Conservation (phyloP, 2,329 filamentous ascomycete genomes). For the Plenodomus tracheiphilus region DNA sequence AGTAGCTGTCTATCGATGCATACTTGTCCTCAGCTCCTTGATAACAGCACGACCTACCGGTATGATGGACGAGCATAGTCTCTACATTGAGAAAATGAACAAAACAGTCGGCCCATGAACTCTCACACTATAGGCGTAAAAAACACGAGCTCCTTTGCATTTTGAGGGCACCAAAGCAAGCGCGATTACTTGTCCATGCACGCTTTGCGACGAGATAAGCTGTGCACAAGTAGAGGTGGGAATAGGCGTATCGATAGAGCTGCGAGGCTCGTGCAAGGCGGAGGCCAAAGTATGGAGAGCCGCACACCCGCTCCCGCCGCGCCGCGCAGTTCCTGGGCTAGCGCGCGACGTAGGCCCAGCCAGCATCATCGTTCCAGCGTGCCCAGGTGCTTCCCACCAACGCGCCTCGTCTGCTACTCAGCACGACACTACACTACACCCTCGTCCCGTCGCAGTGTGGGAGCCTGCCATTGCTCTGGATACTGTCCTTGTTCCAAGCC, state of each 20-base stretch:
- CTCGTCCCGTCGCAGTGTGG: slow-evolving; percentile 2
- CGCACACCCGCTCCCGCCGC: not conserved
- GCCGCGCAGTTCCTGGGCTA: not conserved
- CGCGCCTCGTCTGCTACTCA: slow-evolving; percentile 5
- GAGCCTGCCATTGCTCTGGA: not conserved
- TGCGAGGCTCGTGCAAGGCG: slow-evolving; percentile 1
- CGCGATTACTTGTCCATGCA: too few relatives aligned
- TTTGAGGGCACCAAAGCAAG: too few relatives aligned
- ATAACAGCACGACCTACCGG: too few relatives aligned
- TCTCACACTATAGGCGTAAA: too few relatives aligned
- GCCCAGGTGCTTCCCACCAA: slow-evolving; percentile 6
- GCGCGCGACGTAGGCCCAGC: slow-evolving; percentile 10
- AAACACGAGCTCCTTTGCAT: too few relatives aligned
- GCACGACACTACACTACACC: not conserved
- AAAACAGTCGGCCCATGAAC: too few relatives aligned
- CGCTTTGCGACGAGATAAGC: too few relatives aligned
- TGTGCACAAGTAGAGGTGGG: too few relatives aligned
- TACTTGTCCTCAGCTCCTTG: too few relatives aligned
- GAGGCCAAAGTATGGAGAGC: slow-evolving; percentile 1
- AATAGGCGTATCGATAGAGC: slow-evolving; percentile 3
- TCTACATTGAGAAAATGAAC: too few relatives aligned
- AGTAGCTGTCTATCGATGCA: too few relatives aligned
- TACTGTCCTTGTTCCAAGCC: not conserved
- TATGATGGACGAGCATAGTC: too few relatives aligned
- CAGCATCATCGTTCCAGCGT: not conserved